Conservation (phyloP, 192 early-diverging fungal genomes). For the Chytriomyces sp. region DNA sequence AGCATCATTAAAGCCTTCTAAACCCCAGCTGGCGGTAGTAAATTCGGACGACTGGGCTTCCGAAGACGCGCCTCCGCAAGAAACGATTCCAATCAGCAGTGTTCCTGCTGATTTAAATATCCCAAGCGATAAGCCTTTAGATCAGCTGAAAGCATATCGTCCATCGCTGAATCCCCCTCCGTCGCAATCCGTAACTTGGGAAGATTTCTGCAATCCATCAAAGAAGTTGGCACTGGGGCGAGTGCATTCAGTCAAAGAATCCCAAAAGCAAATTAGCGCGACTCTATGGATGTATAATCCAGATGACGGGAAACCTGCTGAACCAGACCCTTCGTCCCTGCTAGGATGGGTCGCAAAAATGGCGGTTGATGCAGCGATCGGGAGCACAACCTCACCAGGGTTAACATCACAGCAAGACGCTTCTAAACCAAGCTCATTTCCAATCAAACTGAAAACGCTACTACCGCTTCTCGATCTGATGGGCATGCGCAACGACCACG, state of each 20-base stretch:
- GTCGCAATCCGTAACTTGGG: conserved; percentile 13
- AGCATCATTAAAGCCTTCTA: background rate
- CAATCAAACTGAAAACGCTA: conserved; percentile 44
- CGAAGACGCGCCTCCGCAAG: conserved; percentile 27
- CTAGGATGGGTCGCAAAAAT: background rate
- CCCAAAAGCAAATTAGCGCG: conserved; percentile 32
- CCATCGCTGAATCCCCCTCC: conserved; percentile 45
- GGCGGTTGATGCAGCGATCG: background rate
- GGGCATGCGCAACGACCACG: conserved; percentile 51
- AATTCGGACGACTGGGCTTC: conserved; percentile 38
- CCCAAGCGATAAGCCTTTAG: conserved; percentile 22
- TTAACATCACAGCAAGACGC: conserved; percentile 15
- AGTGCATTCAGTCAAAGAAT: conserved; percentile 17
- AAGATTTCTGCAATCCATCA: conserved; percentile 42
- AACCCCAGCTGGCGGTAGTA: background rate
- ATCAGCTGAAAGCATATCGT: conserved; percentile 40
- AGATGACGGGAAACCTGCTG: background rate
- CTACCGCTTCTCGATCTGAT: conserved; percentile 50
- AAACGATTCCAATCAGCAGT: background rate
- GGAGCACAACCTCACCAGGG: background rate
- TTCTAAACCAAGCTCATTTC: conserved; percentile 38
- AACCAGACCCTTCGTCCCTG: background rate
- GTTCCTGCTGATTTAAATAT: background rate
- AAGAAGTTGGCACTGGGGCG: conserved; percentile 42
- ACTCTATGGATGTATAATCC: conserved; percentile 60